A percentile compares a stretch with the other conserved stretches of the same genome.
Conservation (phyloP, 2,329 filamentous ascomycete species). For the Neurospora sp. region DNA sequence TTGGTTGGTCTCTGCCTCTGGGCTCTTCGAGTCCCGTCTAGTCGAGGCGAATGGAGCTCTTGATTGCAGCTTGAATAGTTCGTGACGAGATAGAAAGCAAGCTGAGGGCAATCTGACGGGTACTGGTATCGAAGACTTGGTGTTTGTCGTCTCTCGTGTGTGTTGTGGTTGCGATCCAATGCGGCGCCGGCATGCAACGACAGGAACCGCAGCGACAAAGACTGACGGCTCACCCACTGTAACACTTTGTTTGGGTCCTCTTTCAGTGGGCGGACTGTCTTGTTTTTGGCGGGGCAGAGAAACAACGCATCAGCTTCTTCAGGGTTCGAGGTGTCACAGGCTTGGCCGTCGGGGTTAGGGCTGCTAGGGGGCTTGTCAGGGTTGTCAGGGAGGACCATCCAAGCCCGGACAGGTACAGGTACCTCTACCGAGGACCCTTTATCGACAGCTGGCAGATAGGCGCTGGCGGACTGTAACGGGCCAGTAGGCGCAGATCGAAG, state of each 20-base stretch:
- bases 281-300: background rate
- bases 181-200: background rate
- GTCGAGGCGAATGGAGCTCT: background rate
- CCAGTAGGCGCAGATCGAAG: background rate
- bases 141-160: background rate
- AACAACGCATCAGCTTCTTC: background rate
- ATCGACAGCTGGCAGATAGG: background rate
- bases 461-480: background rate
- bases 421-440: background rate
- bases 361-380: background rate
- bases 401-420: too few species aligned
- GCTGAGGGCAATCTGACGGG: background rate
- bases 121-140: background rate
- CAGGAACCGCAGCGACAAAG: background rate
- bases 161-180: background rate
- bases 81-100: background rate
- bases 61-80: background rate
- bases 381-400: background rate
- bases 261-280: background rate
- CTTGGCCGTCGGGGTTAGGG: background rate
- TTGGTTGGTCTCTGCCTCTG: background rate
- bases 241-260: background rate
- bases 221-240: background rate
- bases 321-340: background rate
- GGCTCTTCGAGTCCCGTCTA: background rate